phyloP scores from a whole-genome alignment of 345 rosid species.

The Geranium rotundifolium region DNA sequence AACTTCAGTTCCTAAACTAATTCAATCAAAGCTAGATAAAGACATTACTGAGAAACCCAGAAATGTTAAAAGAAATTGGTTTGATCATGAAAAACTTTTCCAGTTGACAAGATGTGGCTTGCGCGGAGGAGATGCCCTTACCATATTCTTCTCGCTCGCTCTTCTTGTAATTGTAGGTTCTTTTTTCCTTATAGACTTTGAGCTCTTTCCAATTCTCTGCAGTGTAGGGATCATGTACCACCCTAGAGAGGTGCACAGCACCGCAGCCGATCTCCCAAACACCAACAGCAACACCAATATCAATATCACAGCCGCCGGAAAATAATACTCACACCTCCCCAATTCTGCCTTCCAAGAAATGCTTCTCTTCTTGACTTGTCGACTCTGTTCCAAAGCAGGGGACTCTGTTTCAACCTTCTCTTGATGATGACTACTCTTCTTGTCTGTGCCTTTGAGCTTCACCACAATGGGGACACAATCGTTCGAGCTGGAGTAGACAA shows the following conservation, averaged over 20 bases:
- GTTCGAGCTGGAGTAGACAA: constrained; percentile 31
- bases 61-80: too few relatives aligned
- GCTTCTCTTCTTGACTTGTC: constrained; percentile 10
- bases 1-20: too few relatives aligned
- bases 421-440: constrained; percentile 3
- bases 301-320: constrained; percentile 34
- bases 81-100: background rate
- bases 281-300: constrained; percentile 44
- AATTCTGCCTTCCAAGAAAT: constrained; percentile 13
- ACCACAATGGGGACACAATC: constrained; percentile 47
- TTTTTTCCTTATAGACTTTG: constrained; percentile 26
- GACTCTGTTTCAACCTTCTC: constrained; percentile 2
- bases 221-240: constrained; percentile 59
- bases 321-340: constrained; percentile 30
- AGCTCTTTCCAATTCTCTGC: constrained; percentile 9
- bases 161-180: constrained; percentile 22
- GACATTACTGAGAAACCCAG: too few relatives aligned
- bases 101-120: background rate
- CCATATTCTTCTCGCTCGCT: constrained; percentile 22
- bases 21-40: too few relatives aligned
- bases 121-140: constrained; percentile 15
- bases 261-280: constrained; percentile 53
- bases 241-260: constrained; percentile 41
- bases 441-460: constrained; percentile 18
- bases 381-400: background rate